Percentiles rank a stretch among this genome's conserved stretches.
Evolutionary conservation across 371 early-diverging fungal species (phyloP).

Genomic region (Gilbertella persicaria): DNA sequence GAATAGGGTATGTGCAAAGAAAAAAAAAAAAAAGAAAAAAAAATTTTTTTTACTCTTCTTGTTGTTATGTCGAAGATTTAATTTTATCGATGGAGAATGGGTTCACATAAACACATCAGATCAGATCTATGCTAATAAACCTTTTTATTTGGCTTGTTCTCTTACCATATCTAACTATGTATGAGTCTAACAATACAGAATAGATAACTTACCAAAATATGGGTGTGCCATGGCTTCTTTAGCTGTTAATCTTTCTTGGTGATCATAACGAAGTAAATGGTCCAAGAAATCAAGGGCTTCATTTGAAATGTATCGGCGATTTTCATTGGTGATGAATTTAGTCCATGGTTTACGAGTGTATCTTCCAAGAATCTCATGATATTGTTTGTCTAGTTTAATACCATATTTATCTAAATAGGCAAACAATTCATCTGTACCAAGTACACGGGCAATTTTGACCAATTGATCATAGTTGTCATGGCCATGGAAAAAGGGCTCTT

Average conservation of each 20-base stretch:
- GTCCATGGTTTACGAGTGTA: conserved; percentile 92
- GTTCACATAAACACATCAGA: too few relatives aligned
- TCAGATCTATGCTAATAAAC: too few relatives aligned
- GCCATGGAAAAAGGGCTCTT: conserved; percentile 99
- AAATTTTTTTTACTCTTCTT: too few relatives aligned
- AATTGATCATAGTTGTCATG: conserved; percentile 98
- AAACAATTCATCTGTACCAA: conserved; percentile 91
- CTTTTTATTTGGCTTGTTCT: too few relatives aligned
- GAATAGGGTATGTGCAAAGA: too few relatives aligned
- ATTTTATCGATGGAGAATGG: too few relatives aligned
- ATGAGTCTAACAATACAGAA: too few relatives aligned
- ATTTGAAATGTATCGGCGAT: conserved; percentile 82
- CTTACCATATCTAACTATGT: too few relatives aligned
- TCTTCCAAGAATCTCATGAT: conserved; percentile 76
- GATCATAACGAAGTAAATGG: conserved; percentile 93
- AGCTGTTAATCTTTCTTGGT: conserved; percentile 93
- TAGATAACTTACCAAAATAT: too few relatives aligned
- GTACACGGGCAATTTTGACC: conserved; percentile 93
- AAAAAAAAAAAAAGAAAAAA: too few relatives aligned
- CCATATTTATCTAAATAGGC: conserved; percentile 94
- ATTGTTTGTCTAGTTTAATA: conserved; percentile 83
- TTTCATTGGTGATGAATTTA: conserved; percentile 86
- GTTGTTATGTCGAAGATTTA: too few relatives aligned
- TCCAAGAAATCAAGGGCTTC: conserved; percentile 94
- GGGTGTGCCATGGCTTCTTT: conserved; percentile 93